These are phyloP conservation scores for Albugo candida DNA, from an alignment of 352 stramenopile genomes.

Conservation along the genomic window DNA sequence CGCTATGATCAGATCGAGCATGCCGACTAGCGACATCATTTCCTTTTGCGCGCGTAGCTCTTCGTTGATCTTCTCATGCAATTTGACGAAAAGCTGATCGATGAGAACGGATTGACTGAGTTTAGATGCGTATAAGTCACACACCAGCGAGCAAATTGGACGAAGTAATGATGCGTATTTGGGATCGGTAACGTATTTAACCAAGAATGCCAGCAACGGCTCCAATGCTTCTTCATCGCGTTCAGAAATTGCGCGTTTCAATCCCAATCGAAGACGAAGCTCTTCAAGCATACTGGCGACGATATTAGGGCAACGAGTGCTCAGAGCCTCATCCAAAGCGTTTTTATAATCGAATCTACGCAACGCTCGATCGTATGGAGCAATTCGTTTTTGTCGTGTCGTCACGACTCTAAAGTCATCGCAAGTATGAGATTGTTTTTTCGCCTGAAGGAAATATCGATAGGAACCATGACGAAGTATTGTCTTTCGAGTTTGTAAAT, in stretches of 20 bases:
- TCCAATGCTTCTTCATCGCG: slow-evolving; percentile 89
- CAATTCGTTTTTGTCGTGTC: slow-evolving; percentile 78
- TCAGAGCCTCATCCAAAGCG: slow-evolving; percentile 87
- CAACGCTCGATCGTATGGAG: slow-evolving; percentile 83
- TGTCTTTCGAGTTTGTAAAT: slow-evolving; percentile 38
- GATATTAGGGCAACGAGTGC: slow-evolving; percentile 76
- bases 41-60: slow-evolving; percentile 77
- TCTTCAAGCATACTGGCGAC: slow-evolving; percentile 91
- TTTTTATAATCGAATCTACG: slow-evolving; percentile 93
- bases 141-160: slow-evolving; percentile 82
- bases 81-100: slow-evolving; percentile 89
- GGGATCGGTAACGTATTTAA: slow-evolving; percentile 88
- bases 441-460: slow-evolving; percentile 80
- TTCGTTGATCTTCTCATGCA: slow-evolving; percentile 68
- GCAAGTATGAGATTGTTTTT: slow-evolving; percentile 51
- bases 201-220: slow-evolving; percentile 87
- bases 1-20: slow-evolving; percentile 81
- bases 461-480: slow-evolving; percentile 71
- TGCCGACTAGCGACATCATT: slow-evolving; percentile 66
- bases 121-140: slow-evolving; percentile 86
- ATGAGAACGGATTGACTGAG: slow-evolving; percentile 80
- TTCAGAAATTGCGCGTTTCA: slow-evolving; percentile 77
- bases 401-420: slow-evolving; percentile 63
- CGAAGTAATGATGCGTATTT: slow-evolving; percentile 86
- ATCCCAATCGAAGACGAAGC: slow-evolving; percentile 80